Conservation (phyloP, 2,329 filamentous ascomycete species). For the Helicocarpus griseus region DNA sequence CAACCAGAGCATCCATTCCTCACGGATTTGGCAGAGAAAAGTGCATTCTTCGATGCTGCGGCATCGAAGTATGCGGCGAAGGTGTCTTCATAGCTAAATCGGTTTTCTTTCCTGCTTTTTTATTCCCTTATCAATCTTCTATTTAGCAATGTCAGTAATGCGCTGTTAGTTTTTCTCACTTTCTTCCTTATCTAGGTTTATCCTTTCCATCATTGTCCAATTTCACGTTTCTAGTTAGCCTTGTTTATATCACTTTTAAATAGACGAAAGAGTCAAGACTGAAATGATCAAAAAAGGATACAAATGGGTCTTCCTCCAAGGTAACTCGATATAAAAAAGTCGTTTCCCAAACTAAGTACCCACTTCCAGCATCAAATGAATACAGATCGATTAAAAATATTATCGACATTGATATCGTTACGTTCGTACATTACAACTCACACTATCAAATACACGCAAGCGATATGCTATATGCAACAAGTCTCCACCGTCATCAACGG, state of each 20-base stretch:
- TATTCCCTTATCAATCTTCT: background rate
- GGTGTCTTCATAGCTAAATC: slow-evolving; percentile 39
- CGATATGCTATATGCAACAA: too few species aligned
- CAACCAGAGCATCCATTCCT: slow-evolving; percentile 63
- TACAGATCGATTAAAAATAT: too few species aligned
- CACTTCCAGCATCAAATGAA: too few species aligned
- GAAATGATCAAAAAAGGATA: background rate
- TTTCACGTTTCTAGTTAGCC: background rate
- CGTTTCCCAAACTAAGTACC: too few species aligned
- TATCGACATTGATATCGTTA: too few species aligned
- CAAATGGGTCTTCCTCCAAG: background rate
- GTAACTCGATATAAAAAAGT: too few species aligned
- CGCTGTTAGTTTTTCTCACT: background rate
- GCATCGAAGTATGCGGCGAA: slow-evolving; percentile 80
- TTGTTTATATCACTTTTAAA: background rate
- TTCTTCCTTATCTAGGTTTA: background rate
- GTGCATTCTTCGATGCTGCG: slow-evolving; percentile 74
- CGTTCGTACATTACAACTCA: too few species aligned
- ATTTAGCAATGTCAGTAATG: background rate
- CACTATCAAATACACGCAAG: too few species aligned
- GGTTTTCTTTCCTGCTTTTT: background rate
- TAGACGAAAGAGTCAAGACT: background rate
- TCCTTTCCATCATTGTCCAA: background rate
- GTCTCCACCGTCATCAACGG: too few species aligned
- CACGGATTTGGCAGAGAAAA: slow-evolving; percentile 72